Conservation (phyloP, 2,329 filamentous ascomycete species). For the Trichoderma aggressivum region DNA sequence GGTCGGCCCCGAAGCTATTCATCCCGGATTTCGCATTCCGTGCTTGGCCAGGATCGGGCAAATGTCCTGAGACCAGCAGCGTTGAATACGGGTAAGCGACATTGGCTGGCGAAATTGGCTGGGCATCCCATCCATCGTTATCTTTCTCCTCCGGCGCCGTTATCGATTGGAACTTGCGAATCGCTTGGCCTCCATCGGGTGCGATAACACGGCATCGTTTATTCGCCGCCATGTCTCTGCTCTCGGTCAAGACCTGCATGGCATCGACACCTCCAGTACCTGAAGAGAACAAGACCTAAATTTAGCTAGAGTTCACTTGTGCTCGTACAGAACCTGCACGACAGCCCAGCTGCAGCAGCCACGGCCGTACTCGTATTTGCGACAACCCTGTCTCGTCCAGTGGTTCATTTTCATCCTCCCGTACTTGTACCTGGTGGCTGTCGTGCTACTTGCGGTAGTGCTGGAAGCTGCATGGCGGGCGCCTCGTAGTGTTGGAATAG, state of each 20-base stretch:
- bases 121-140: neutral
- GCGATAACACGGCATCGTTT: neutral
- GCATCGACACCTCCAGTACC: neutral
- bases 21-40: neutral
- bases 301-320: neutral
- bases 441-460: constrained; percentile 6
- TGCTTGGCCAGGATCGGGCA: constrained; percentile 5
- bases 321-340: neutral
- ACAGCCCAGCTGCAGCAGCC: neutral
- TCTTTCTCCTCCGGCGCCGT: neutral
- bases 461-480: constrained; percentile 6
- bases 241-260: neutral
- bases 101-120: constrained; percentile 8
- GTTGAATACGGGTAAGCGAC: constrained; percentile 4
- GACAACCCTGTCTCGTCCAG: constrained; percentile 2
- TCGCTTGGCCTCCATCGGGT: neutral
- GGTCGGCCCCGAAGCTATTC: neutral
- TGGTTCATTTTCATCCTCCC: neutral
- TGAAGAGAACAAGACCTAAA: neutral
- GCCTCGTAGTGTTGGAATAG: neutral
- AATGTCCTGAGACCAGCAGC: constrained; percentile 1
- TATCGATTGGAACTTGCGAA: neutral
- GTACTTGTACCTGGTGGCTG: constrained; percentile 2
- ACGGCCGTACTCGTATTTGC: constrained; percentile 15
- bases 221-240: neutral